Conservation (phyloP, 768 basidiomycete genomes). For the Chiua virens region DNA sequence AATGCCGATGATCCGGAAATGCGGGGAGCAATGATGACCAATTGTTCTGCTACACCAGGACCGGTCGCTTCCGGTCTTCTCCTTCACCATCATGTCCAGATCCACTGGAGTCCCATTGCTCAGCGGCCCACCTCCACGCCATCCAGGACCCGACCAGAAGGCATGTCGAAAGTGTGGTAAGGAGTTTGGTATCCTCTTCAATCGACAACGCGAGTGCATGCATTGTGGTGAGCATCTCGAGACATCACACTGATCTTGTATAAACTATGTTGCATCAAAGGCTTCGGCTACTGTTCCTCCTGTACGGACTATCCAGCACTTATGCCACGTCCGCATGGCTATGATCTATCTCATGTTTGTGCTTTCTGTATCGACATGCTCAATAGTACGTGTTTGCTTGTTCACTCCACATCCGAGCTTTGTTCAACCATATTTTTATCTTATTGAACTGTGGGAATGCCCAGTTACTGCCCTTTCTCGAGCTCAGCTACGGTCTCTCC, state of each 20-base stretch:
- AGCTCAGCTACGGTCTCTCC: conserved; percentile 52
- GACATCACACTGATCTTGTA: neutral
- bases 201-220: conserved; percentile 64
- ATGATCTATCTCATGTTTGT: conserved; percentile 68
- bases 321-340: conserved; percentile 68
- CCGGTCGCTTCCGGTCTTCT: neutral
- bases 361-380: conserved; percentile 72
- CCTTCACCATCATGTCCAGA: conserved; percentile 18
- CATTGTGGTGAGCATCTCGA: conserved; percentile 63
- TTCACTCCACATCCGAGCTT: neutral
- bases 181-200: conserved; percentile 69
- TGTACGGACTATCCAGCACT: conserved; percentile 78
- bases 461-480: conserved; percentile 71
- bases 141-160: conserved; percentile 23
- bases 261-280: conserved; percentile 35
- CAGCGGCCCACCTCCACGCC: conserved; percentile 59
- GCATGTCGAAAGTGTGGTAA: conserved; percentile 71
- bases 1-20: conserved; percentile 16
- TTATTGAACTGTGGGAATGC: conserved; percentile 22
- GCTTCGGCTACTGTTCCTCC: conserved; percentile 68
- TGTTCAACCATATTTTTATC: neutral
- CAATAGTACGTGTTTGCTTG: conserved; percentile 45
- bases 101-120: conserved; percentile 62
- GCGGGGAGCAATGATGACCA: conserved; percentile 1
- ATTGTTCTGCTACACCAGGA: neutral